A percentile compares a stretch with the other conserved stretches of the same genome.
These are phyloP conservation scores for Inosperma sp. DNA, from an alignment of 768 basidiomycete genomes.

Conservation along the genomic window DNA sequence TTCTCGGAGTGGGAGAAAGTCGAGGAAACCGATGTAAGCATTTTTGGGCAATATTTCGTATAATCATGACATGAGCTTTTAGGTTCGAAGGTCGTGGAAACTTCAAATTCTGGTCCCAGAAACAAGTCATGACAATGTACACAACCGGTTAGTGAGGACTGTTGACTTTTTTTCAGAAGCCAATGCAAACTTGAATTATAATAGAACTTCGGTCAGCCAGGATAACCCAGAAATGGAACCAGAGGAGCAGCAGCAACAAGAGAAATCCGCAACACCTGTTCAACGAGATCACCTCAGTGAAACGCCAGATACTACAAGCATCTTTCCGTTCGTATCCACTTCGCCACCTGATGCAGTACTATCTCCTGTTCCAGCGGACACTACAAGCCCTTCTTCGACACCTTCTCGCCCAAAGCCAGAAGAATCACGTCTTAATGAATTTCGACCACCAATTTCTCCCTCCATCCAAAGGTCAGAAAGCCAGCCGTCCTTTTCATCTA, in stretches of 20 bases:
- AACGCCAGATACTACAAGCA: too few species aligned
- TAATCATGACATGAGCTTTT: neutral
- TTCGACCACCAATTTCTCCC: neutral
- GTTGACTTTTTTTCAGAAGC: neutral
- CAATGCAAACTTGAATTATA: too few species aligned
- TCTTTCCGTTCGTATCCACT: neutral
- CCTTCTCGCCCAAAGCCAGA: neutral
- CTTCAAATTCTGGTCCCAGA: conserved; percentile 18
- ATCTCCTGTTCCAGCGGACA: too few species aligned
- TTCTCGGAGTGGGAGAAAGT: conserved; percentile 22
- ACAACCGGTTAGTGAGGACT: neutral
- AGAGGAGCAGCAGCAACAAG: too few species aligned
- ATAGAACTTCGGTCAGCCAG: too few species aligned
- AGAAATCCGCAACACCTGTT: too few species aligned
- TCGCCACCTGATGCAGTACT: neutral
- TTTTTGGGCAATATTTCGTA: neutral
- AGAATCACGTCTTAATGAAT: too few species aligned
- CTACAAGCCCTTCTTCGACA: neutral
- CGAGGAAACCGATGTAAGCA: conserved; percentile 11
- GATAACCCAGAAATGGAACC: too few species aligned
- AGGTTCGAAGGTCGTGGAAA: conserved; percentile 10
- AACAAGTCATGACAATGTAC: neutral
- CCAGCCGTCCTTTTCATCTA: neutral
- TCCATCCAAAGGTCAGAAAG: neutral
- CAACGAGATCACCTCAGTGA: too few species aligned